phyloP scores from a whole-genome alignment of 192 early-diverging fungal species.

The Mortierella claussenii region DNA sequence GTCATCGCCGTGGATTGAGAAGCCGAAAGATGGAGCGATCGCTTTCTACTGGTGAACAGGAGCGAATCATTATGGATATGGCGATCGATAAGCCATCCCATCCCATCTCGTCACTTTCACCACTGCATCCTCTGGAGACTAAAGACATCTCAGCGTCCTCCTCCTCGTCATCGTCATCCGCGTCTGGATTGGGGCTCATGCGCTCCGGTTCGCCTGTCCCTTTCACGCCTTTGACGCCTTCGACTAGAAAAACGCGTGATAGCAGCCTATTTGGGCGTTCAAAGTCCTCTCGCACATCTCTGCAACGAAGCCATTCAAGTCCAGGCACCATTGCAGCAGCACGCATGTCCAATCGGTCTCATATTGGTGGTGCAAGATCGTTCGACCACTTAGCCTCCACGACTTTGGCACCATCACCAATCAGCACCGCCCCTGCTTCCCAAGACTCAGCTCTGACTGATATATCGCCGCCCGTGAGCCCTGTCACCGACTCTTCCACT shows the following conservation, averaged over 20 bases:
- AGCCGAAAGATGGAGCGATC: conserved; percentile 34
- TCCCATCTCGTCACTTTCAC: background rate
- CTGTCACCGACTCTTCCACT: background rate
- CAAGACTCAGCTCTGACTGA: background rate
- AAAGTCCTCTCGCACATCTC: conserved; percentile 2
- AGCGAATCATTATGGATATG: conserved; percentile 42
- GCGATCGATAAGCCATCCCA: conserved; percentile 22
- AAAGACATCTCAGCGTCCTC: conserved; percentile 5
- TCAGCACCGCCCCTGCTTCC: background rate
- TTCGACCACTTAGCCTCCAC: conserved; percentile 2
- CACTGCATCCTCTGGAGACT: conserved; percentile 14
- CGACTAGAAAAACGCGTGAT: conserved; percentile 6
- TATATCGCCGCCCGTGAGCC: background rate
- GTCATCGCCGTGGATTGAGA: conserved; percentile 15
- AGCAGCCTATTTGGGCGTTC: background rate
- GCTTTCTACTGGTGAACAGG: conserved; percentile 24
- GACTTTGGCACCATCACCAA: background rate
- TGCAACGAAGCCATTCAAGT: conserved; percentile 40
- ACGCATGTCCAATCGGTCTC: conserved; percentile 8
- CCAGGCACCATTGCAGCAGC: conserved; percentile 3
- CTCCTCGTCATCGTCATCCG: conserved; percentile 13
- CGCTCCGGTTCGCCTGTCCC: too few species aligned
- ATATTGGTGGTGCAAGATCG: background rate
- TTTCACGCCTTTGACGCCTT: background rate
- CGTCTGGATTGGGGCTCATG: background rate